A percentile compares a stretch with the other conserved stretches of the same genome.
Evolutionary conservation across 768 basidiomycete genomes (phyloP).

Genomic region (Suillus fuscotomentosus): DNA sequence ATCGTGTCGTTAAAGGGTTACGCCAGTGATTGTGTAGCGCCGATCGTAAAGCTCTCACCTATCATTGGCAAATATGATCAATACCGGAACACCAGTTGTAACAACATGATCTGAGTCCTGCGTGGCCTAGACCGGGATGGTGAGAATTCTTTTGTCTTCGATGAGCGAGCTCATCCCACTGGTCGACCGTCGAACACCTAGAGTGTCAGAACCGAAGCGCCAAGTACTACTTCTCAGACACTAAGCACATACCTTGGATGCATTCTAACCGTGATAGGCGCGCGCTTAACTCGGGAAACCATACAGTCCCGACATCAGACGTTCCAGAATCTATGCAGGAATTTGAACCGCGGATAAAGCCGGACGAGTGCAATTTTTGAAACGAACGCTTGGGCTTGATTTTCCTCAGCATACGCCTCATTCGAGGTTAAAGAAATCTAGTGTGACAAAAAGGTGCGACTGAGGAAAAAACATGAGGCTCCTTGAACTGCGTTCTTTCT

Average conservation of each 20-base stretch:
- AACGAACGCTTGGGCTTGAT: not conserved
- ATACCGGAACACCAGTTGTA: not conserved
- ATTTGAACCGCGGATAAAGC: not conserved
- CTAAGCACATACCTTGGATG: not conserved
- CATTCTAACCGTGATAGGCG: not conserved
- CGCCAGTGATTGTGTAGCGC: not conserved
- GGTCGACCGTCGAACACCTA: not conserved
- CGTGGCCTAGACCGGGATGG: not conserved
- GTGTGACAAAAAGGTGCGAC: not conserved
- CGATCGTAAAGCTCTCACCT: not conserved
- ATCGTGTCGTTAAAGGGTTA: not conserved
- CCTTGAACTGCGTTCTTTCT: not conserved
- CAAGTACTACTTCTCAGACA: not conserved
- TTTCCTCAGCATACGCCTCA: not conserved
- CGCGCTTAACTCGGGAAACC: not conserved
- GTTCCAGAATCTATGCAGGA: not conserved
- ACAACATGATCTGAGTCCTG: not conserved
- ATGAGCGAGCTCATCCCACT: not conserved
- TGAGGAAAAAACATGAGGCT: not conserved
- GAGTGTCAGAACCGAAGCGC: not conserved
- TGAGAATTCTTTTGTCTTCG: not conserved
- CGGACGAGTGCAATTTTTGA: not conserved
- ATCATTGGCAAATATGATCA: not conserved
- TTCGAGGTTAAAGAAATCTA: not conserved
- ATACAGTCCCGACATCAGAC: not conserved